Conservation (phyloP, 441 rosid genomes). For the Erodium texanum region DNA sequence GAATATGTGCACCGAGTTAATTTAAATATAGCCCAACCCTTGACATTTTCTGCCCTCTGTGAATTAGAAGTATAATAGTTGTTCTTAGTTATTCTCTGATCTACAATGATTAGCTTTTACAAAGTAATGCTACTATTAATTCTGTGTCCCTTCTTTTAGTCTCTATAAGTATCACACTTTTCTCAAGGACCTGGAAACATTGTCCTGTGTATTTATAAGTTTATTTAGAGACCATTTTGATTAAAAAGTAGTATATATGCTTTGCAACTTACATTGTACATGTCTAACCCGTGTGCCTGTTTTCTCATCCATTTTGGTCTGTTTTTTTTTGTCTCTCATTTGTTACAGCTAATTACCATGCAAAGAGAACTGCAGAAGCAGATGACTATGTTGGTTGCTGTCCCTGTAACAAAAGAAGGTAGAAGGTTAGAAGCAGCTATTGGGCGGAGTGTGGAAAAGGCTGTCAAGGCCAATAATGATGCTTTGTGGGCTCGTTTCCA, state of each 20-base stretch:
- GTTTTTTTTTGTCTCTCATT: neutral
- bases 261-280: neutral
- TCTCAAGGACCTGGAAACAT: neutral
- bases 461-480: slow-evolving; percentile 59
- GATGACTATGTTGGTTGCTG: slow-evolving; percentile 41
- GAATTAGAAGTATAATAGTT: neutral
- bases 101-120: neutral
- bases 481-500: slow-evolving; percentile 78
- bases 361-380: slow-evolving; percentile 91
- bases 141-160: neutral
- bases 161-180: neutral
- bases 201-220: neutral
- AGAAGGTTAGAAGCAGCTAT: slow-evolving; percentile 70
- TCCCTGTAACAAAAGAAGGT: slow-evolving; percentile 61
- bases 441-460: slow-evolving; percentile 63
- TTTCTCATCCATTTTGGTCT: neutral
- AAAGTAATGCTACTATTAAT: neutral
- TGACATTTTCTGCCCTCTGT: neutral
- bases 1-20: neutral
- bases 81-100: neutral
- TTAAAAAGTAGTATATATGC: neutral
- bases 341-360: slow-evolving; percentile 43
- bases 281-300: neutral
- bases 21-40: neutral
- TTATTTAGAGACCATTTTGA: neutral